A percentile compares a stretch with the other conserved stretches of the same genome.
Conservation (phyloP, 495 filamentous ascomycete species). For the Lasiosphaeriaceae sp. region DNA sequence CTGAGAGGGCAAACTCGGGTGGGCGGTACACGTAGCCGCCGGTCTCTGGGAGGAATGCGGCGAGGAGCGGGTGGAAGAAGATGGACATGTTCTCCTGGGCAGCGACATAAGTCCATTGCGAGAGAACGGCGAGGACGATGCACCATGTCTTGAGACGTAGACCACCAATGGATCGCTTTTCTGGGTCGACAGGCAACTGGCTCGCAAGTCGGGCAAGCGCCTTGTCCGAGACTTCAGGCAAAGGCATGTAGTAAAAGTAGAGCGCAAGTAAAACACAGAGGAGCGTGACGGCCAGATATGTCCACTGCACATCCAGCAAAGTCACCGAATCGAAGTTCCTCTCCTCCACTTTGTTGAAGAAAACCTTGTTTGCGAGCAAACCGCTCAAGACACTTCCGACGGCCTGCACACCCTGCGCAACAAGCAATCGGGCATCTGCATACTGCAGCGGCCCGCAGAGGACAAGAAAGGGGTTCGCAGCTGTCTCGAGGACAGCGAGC, state of each 20-base stretch:
- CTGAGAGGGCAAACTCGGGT: conserved; percentile 50
- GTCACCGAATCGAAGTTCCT: conserved; percentile 17
- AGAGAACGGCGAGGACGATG: conserved; percentile 59
- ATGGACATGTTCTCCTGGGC: conserved; percentile 67
- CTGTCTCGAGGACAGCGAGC: conserved; percentile 67
- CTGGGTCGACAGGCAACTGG: conserved; percentile 37
- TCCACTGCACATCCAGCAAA: conserved; percentile 70
- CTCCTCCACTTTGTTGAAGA: conserved; percentile 44
- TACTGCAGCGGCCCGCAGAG: conserved; percentile 55
- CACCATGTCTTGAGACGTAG: conserved; percentile 37
- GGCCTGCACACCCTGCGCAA: conserved; percentile 67
- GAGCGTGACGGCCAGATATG: conserved; percentile 68
- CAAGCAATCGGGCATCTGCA: conserved; percentile 56
- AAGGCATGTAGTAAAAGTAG: conserved; percentile 56
- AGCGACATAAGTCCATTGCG: conserved; percentile 73
- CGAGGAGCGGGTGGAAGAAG: conserved; percentile 54
- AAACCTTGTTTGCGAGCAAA: conserved; percentile 63
- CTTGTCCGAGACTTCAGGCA: conserved; percentile 49
- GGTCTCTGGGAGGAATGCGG: conserved; percentile 31
- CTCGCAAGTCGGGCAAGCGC: conserved; percentile 45
- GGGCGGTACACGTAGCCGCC: conserved; percentile 10
- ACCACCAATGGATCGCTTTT: conserved; percentile 31
- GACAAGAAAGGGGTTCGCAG: conserved; percentile 54
- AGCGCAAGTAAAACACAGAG: conserved; percentile 63
- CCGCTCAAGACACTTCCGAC: conserved; percentile 63